Percentiles rank a stretch among this genome's conserved stretches.
Conservation (phyloP, 2,329 filamentous ascomycete genomes). For the Colletotrichum sp. region DNA sequence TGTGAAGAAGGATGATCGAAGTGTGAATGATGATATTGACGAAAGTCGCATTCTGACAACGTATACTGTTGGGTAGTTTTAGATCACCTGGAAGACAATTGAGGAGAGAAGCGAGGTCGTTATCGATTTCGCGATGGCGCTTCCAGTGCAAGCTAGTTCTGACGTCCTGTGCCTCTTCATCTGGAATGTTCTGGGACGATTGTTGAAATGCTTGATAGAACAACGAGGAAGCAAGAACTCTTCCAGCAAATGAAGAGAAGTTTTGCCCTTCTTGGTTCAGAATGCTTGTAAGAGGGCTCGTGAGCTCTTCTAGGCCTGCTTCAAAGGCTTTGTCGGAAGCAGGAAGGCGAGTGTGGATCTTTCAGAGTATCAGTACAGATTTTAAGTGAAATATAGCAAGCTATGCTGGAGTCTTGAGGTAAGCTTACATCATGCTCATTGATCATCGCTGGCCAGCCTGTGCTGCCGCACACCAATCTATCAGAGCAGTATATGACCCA, state of each 20-base stretch:
- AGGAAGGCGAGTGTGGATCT: conserved; percentile 67
- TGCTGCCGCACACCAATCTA: conserved; percentile 71
- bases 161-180: conserved; percentile 62
- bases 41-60: conserved; percentile 65
- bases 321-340: conserved; percentile 66
- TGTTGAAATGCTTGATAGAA: conserved; percentile 58
- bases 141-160: conserved; percentile 72
- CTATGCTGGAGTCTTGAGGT: accelerated
- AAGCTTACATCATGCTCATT: conserved; percentile 62
- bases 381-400: accelerated
- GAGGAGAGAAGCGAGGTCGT: conserved; percentile 64
- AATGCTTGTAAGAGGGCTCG: conserved; percentile 54
- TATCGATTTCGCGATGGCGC: conserved; percentile 67
- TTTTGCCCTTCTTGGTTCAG: conserved; percentile 51
- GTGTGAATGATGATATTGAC: conserved; percentile 71
- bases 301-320: conserved; percentile 56
- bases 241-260: conserved; percentile 61
- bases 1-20: conserved; percentile 71
- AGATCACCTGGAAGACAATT: conserved; percentile 64
- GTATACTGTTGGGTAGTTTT: conserved; percentile 61
- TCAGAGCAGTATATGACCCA: conserved; percentile 71
- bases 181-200: conserved; percentile 65
- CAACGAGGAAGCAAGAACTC: conserved; percentile 67
- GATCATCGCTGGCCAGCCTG: conserved; percentile 72
- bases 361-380: not conserved